A percentile compares a stretch with the other conserved stretches of the same genome.
phyloP scores from a whole-genome alignment of 2,329 filamentous ascomycete species.

The Colletotrichum sp. region DNA sequence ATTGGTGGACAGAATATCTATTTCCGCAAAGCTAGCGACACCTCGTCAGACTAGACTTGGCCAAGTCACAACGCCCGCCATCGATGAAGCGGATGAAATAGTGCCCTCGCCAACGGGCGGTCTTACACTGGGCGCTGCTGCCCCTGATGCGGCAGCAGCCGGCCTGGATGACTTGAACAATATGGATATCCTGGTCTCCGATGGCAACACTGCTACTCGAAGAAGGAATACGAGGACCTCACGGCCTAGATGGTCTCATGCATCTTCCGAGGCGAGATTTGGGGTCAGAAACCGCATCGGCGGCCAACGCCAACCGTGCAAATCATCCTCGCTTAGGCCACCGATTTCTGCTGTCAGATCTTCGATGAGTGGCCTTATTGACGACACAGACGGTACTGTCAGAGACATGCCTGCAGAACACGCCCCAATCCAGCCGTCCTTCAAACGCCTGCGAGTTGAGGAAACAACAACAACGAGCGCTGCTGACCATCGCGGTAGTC shows the following conservation, averaged over 20 bases:
- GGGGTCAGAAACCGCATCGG: neutral
- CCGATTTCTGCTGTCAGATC: neutral
- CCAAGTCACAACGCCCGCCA: neutral
- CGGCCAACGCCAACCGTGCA: neutral
- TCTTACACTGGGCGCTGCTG: neutral
- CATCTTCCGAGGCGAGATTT: neutral
- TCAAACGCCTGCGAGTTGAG: neutral
- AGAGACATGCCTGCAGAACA: slow-evolving; percentile 15
- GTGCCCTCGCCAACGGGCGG: neutral
- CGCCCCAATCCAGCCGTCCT: neutral
- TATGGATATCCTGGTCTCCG: neutral
- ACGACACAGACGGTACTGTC: neutral
- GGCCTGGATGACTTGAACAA: neutral
- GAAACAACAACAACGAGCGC: neutral
- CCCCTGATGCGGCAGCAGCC: neutral
- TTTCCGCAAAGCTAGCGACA: neutral
- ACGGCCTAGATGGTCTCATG: neutral
- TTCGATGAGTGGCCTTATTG: slow-evolving; percentile 1
- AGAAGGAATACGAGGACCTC: neutral
- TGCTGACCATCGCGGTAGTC: neutral
- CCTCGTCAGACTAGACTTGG: neutral
- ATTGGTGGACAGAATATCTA: neutral
- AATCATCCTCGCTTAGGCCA: neutral
- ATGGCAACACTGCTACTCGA: neutral
- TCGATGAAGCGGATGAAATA: neutral